Base-by-base conservation (phyloP, 2,329 filamentous ascomycete genomes). In the Pseudonectria foliicola region DNA sequence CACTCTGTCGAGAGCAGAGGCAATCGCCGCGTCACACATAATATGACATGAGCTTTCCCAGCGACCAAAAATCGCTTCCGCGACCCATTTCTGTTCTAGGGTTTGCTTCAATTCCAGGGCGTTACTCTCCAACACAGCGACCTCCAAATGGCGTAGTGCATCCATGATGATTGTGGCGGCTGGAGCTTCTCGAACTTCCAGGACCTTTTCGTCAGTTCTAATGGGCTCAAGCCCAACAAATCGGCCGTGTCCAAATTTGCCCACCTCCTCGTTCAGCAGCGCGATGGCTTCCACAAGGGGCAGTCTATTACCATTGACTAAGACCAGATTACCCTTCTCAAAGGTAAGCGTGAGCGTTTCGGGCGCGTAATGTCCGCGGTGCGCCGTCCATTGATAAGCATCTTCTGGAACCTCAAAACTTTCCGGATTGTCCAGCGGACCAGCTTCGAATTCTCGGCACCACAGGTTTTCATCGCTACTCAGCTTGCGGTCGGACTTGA, bases 161-260 rank as follows among this genome's bases (percentile, higher is more conserved):
- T 36, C 34, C 34, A 36, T 36, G 34, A 36, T 36, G 24, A 36
- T 36, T 13, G 34, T 25, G 27, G 34, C 34, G 12, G 34, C 28
- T 7, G 34, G 28, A 18, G 34, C 34, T 25, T 36, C 34, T 13
- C 27, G 34, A 13, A 36, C 24, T 25, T 36, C 34, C 14, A 36
- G 28, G 12, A 31, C 28, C 28, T 36, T 31, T 18, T 31, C 34
- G 25, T 34, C 32, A 23, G 32, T 34, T 10, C 32, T 27, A 15
- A 34, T 26, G 16, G 32, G 32, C 32, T 34, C 32, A 26, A 34
- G 32, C 23, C 32, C 32, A 27, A 34, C 32, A 27, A 34, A 34
- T 26, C 32, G 32, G 32, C 32, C 32, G 16, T 34, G 32, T 23
- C 32, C 32, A 18, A 27, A 34, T 27, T 34, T 34, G 32, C 32